These are phyloP conservation scores for Eremothecium cymbalariae DNA, from an alignment of 1,139 yeast genomes.

Conservation along the genomic window DNA sequence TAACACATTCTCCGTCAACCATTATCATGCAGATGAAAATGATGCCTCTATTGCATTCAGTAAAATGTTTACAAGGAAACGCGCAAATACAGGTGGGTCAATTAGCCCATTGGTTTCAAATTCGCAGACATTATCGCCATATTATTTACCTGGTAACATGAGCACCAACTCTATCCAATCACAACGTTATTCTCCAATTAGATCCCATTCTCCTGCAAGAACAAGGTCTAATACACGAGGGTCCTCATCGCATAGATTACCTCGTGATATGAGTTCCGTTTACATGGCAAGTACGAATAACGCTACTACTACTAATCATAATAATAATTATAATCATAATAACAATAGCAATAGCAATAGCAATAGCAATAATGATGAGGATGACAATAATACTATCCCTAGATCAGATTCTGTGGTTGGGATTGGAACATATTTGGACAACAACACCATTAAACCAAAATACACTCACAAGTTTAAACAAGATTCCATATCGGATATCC, in stretches of 20 bases:
- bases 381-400: background rate
- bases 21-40: slow-evolving; percentile 22
- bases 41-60: slow-evolving; percentile 33
- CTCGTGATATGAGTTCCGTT: slow-evolving; percentile 19
- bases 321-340: slow-evolving; percentile 1
- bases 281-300: slow-evolving; percentile 8
- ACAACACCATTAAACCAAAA: slow-evolving; percentile 12
- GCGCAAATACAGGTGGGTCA: slow-evolving; percentile 30
- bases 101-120: slow-evolving; percentile 19
- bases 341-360: background rate
- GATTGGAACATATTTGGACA: slow-evolving; percentile 19
- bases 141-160: slow-evolving; percentile 19
- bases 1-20: slow-evolving; percentile 6
- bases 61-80: slow-evolving; percentile 29
- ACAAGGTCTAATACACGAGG: slow-evolving; percentile 27
- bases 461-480: slow-evolving; percentile 21
- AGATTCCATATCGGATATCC: slow-evolving; percentile 25
- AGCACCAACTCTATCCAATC: slow-evolving; percentile 25
- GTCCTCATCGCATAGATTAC: slow-evolving; percentile 18
- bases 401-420: slow-evolving; percentile 7
- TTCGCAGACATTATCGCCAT: slow-evolving; percentile 11
- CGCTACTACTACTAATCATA: slow-evolving; percentile 6
- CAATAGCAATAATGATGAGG: background rate
- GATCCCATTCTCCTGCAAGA: slow-evolving; percentile 28
- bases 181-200: slow-evolving; percentile 26